Conservation (phyloP, 2,329 filamentous ascomycete genomes). For the Cytospora mali region DNA sequence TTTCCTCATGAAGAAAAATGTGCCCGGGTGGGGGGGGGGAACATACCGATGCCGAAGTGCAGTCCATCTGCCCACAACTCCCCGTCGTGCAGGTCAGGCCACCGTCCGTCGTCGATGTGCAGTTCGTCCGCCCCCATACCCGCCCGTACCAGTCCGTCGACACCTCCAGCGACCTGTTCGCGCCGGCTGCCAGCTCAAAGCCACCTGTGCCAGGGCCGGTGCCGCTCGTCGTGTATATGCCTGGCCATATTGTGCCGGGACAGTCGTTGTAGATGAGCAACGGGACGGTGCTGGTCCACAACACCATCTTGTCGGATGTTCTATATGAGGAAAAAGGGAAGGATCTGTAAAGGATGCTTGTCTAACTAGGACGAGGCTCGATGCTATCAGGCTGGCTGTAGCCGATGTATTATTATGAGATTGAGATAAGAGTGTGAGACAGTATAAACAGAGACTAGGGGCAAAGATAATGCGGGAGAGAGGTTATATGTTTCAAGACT, state of each 20-base stretch:
- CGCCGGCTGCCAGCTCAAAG: conserved; percentile 65
- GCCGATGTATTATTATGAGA: conserved; percentile 3
- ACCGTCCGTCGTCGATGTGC: conserved; percentile 70
- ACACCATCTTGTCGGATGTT: conserved; percentile 21
- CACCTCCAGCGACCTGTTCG: conserved; percentile 64
- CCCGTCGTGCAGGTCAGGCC: conserved; percentile 51
- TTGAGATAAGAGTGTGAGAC: conserved; percentile 3
- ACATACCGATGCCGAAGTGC: conserved; percentile 38
- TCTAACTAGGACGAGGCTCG: background rate
- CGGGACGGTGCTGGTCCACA: conserved; percentile 47
- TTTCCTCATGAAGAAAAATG: no score
- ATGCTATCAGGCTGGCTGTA: background rate
- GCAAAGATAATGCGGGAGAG: background rate
- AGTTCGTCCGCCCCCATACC: conserved; percentile 83
- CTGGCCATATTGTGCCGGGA: conserved; percentile 72
- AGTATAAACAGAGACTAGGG: background rate
- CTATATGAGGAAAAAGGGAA: no score
- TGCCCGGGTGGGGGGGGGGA: no score
- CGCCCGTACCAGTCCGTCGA: conserved; percentile 77
- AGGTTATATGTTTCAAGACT: conserved; percentile 15
- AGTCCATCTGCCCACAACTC: conserved; percentile 52
- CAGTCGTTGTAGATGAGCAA: conserved; percentile 74
- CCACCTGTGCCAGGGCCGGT: conserved; percentile 67
- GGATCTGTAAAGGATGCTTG: background rate
- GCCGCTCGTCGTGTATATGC: conserved; percentile 72